Evolutionary conservation across 2,329 filamentous ascomycete species (phyloP), one percentile per base, ranked within the genome.

Genomic region (Didymosphaeria variabile): DNA sequence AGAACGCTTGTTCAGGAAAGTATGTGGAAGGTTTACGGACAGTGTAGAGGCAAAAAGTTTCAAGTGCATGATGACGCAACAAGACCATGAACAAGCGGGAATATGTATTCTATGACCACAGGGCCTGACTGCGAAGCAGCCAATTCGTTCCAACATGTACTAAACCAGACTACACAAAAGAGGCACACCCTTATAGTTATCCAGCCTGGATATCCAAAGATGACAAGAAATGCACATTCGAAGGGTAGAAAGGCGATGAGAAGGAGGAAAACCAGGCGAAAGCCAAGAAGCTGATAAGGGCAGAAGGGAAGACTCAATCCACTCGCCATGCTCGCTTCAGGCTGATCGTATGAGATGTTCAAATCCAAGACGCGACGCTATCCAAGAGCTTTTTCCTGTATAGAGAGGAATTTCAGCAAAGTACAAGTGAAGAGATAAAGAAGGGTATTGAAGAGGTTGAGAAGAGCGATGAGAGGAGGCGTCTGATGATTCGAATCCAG

Each of bases 371-470:
- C 21, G 54, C 45, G 36, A 36, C 3, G 32, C 34, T 57, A 50
- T 50, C 45, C 32, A 42, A 50, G 17, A 49, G 55, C 21, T 42
- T 50, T 56, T 50, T 42, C 55, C 26, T 50, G 40, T 8, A 31
- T 23, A 4, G 19, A 29, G 36, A 23, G 42, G 32, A 4, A n/a
- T n/a, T 31, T 31, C 26, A 50, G 55, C 21, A 26, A 58, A 29
- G 29, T 58, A 53, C 47, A 52, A 36, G 36, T 5, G n/a, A 51
- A 45, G n/a, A 45, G 34, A 32, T 42, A 26, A 52, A n/a, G 47
- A 52, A 58, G 47, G 56, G 56, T 58, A 58, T 58, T 51, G 47
- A 32, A 40, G 26, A 51, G 55, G 45, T 34, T n/a, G 17, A 23
- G 42, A 36, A 46, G 34, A n/a, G 47, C 31, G 47, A 34, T 29